phyloP scores from a whole-genome alignment of 2,329 filamentous ascomycete genomes.

The Nannizziopsis arthrosporioides region DNA sequence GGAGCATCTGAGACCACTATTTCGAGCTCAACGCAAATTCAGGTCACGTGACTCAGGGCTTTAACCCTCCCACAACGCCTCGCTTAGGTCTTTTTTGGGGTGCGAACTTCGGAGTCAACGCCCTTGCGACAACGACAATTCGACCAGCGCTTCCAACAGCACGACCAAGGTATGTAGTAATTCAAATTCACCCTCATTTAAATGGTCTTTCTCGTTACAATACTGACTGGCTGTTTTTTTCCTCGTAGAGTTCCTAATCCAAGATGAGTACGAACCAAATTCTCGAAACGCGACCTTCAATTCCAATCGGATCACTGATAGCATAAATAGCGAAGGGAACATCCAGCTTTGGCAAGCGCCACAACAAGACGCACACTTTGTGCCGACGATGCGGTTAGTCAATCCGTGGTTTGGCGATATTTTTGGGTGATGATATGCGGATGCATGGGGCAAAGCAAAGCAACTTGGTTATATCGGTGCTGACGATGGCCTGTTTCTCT shows the following conservation, averaged over 20 bases:
- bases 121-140: slow-evolving; percentile 35
- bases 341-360: slow-evolving; percentile 65
- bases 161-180: slow-evolving; percentile 30
- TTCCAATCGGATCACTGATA: slow-evolving; percentile 33
- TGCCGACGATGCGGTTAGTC: slow-evolving; percentile 96
- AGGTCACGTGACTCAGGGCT: slow-evolving; percentile 23
- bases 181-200: background rate
- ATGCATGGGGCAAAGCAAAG: slow-evolving; percentile 10
- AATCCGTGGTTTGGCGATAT: slow-evolving; percentile 9
- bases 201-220: slow-evolving; percentile 17
- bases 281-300: slow-evolving; percentile 7
- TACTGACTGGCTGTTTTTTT: background rate
- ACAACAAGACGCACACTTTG: slow-evolving; percentile 97
- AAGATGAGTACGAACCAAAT: slow-evolving; percentile 45
- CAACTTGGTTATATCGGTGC: background rate
- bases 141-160: slow-evolving; percentile 36
- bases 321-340: slow-evolving; percentile 54
- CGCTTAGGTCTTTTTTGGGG: slow-evolving; percentile 29
- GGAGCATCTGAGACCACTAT: too few species aligned
- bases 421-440: slow-evolving; percentile 10
- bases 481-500: slow-evolving; percentile 11
- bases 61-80: slow-evolving; percentile 32
- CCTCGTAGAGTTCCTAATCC: slow-evolving; percentile 37
- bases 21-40: background rate
- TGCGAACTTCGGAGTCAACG: slow-evolving; percentile 30